phyloP scores from a whole-genome alignment of 768 basidiomycete species.

The Suillus cothurnatus region DNA sequence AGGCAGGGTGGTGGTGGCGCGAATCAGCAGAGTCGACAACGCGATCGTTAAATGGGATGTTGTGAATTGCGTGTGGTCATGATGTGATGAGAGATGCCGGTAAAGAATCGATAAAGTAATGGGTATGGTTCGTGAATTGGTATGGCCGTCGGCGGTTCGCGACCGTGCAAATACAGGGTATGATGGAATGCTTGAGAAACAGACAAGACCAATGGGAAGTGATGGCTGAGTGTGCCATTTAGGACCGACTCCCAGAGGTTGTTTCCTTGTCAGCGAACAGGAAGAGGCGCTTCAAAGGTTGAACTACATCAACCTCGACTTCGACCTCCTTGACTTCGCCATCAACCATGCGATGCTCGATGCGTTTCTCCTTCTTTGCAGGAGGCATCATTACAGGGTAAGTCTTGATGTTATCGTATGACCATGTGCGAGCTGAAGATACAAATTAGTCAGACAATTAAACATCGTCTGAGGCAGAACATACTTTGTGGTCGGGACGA shows the following conservation, averaged over 20 bases:
- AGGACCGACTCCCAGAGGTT: slow-evolving; percentile 30
- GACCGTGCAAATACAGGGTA: slow-evolving; percentile 32
- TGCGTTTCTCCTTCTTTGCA: slow-evolving; percentile 53
- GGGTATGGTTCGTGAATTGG: slow-evolving; percentile 36
- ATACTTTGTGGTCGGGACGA: slow-evolving; percentile 53
- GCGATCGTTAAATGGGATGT: slow-evolving; percentile 30
- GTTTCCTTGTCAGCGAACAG: slow-evolving; percentile 57
- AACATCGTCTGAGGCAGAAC: slow-evolving; percentile 18
- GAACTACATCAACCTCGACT: slow-evolving; percentile 54
- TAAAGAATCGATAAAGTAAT: slow-evolving; percentile 37
- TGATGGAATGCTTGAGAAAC: slow-evolving; percentile 22
- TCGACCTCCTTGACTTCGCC: slow-evolving; percentile 56
- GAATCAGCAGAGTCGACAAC: slow-evolving; percentile 33
- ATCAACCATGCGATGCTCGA: slow-evolving; percentile 50
- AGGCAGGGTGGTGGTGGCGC: slow-evolving; percentile 28
- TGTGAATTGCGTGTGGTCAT: slow-evolving; percentile 27
- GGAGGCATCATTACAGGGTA: slow-evolving; percentile 59
- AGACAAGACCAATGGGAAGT: slow-evolving; percentile 1
- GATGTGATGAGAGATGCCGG: slow-evolving; percentile 17
- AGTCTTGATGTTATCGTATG: slow-evolving; percentile 71
- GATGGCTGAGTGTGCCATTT: slow-evolving; percentile 16
- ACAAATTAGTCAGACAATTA: slow-evolving; percentile 8
- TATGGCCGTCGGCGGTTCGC: slow-evolving; percentile 31
- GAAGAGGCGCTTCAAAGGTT: slow-evolving; percentile 66
- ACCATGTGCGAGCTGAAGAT: slow-evolving; percentile 68